Conservation (phyloP, 2,329 filamentous ascomycete species). For the Xylaria sp. region DNA sequence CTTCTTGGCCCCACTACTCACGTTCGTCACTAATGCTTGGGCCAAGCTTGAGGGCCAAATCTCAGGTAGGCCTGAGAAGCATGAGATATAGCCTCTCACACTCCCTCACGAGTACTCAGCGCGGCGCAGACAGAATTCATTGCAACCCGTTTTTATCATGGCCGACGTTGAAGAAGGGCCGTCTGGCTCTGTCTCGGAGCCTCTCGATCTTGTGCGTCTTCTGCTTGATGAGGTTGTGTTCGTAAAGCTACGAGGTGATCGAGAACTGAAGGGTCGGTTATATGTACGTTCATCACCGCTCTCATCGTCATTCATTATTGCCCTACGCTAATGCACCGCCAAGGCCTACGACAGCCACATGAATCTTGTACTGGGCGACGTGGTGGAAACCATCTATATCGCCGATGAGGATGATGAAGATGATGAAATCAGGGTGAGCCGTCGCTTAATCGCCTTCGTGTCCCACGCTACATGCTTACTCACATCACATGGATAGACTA, state of each 20-base stretch:
- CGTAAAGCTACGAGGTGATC: constrained; percentile 94
- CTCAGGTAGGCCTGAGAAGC: neutral
- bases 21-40: neutral
- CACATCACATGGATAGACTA: constrained; percentile 67
- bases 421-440: constrained; percentile 76
- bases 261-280: constrained; percentile 92
- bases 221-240: constrained; percentile 96
- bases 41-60: constrained; percentile 20
- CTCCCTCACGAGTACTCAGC: neutral
- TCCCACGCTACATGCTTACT: constrained; percentile 16
- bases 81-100: constrained; percentile 6
- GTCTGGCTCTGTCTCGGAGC: constrained; percentile 84
- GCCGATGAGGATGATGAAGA: constrained; percentile 89
- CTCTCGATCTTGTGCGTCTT: constrained; percentile 93
- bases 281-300: constrained; percentile 73
- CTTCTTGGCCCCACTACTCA: neutral
- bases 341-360: constrained; percentile 99
- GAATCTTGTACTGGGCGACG: constrained; percentile 94
- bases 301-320: neutral
- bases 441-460: neutral
- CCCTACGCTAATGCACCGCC: constrained; percentile 22
- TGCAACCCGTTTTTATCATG: constrained; percentile 64
- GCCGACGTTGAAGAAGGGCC: constrained; percentile 82
- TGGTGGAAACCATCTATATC: constrained; percentile 96
- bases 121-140: no score